Percentiles rank a stretch among this genome's conserved stretches.
These are phyloP conservation scores for Dovyalis caffra DNA, from an alignment of 345 rosid genomes.

Conservation along the genomic window DNA sequence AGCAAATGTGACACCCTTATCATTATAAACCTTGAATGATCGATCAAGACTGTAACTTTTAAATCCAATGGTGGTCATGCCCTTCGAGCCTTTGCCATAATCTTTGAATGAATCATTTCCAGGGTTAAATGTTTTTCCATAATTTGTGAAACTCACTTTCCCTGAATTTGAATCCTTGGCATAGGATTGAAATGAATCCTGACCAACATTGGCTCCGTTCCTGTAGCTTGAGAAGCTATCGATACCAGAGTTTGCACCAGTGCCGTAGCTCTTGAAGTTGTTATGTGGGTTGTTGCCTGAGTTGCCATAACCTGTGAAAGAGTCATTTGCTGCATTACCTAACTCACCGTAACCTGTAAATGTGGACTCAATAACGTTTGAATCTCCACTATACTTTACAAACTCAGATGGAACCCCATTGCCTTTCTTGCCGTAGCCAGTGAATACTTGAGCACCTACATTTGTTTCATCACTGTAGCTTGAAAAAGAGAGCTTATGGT, in stretches of 20 bases:
- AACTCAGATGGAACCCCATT: constrained; percentile 28
- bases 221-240: constrained; percentile 24
- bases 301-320: constrained; percentile 25
- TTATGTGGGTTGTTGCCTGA: constrained; percentile 24
- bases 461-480: constrained; percentile 28
- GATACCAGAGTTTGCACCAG: constrained; percentile 15
- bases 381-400: constrained; percentile 15
- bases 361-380: constrained; percentile 24
- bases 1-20: constrained; percentile 23
- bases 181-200: constrained; percentile 27
- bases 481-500: constrained; percentile 26
- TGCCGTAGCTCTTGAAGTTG: constrained; percentile 26
- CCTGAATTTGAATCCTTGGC: constrained; percentile 23
- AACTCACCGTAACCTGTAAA: constrained; percentile 31
- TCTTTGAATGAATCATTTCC: constrained; percentile 30
- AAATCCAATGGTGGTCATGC: constrained; percentile 19
- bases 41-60: constrained; percentile 21
- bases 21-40: constrained; percentile 24
- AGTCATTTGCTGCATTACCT: constrained; percentile 25
- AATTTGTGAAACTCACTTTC: constrained; percentile 23
- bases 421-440: constrained; percentile 33
- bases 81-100: constrained; percentile 28
- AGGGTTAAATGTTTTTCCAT: constrained; percentile 30
- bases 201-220: constrained; percentile 28
- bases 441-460: constrained; percentile 25